Conservation (phyloP, 306 rosid species). For the Styphnolobium japonicum region DNA sequence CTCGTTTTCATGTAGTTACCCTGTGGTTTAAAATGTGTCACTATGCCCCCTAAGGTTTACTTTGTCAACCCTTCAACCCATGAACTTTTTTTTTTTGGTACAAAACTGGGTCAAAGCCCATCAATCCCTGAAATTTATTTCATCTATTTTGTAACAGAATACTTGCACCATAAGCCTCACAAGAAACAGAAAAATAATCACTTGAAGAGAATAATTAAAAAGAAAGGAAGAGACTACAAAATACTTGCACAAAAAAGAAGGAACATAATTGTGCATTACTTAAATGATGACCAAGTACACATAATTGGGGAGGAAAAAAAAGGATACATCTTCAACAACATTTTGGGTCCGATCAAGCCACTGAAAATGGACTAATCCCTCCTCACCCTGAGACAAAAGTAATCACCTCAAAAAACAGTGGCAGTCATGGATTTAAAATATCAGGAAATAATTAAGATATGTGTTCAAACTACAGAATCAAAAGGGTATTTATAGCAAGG, state of each 20-base stretch:
- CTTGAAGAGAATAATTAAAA: neutral
- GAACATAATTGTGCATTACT: neutral
- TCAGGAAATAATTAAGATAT: neutral
- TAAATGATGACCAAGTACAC: neutral
- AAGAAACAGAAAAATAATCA: neutral
- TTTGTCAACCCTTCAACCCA: neutral
- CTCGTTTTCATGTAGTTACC: neutral
- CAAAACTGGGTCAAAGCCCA: too few relatives aligned
- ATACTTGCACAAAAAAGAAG: neutral
- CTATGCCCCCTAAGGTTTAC: neutral
- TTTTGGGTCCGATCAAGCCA: slow-evolving; percentile 88
- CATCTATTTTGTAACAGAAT: neutral
- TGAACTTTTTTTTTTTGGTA: too few relatives aligned
- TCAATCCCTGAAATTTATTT: neutral
- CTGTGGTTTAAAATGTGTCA: neutral
- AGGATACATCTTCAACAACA: slow-evolving; percentile 94
- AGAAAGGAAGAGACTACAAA: neutral
- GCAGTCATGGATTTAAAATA: neutral
- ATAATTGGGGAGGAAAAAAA: neutral
- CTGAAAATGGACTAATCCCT: slow-evolving; percentile 87
- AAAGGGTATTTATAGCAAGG: neutral
- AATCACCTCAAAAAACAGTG: slow-evolving; percentile 1
- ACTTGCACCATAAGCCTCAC: neutral
- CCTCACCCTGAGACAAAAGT: slow-evolving; percentile 66
- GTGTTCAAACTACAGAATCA: neutral